Percentiles rank a stretch among this genome's conserved stretches.
Conservation (phyloP, 2,329 filamentous ascomycete species). For the Zasmidium citrigriseum region DNA sequence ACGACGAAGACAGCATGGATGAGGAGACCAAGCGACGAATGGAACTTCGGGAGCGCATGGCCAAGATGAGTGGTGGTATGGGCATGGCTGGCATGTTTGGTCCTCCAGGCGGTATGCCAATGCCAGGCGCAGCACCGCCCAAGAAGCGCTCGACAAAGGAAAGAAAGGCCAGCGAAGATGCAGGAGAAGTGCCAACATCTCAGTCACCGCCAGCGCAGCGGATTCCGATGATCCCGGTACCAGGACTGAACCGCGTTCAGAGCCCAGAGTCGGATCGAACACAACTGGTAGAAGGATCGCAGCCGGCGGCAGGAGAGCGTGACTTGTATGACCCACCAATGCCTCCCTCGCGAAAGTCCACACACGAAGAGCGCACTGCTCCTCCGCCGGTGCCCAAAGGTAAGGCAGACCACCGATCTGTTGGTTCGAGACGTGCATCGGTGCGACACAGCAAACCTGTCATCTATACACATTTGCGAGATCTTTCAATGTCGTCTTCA, state of each 20-base stretch:
- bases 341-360: slow-evolving; percentile 42
- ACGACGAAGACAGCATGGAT: slow-evolving; percentile 81
- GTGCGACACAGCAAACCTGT: slow-evolving; percentile 8
- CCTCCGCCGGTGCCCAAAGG: slow-evolving; percentile 52
- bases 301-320: slow-evolving; percentile 39
- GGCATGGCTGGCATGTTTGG: slow-evolving; percentile 95
- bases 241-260: slow-evolving; percentile 62
- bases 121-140: slow-evolving; percentile 51
- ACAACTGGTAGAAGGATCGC: slow-evolving; percentile 41
- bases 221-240: slow-evolving; percentile 56
- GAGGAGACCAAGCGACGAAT: slow-evolving; percentile 82
- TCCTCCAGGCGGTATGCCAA: slow-evolving; percentile 65
- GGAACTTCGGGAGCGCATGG: slow-evolving; percentile 92
- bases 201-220: slow-evolving; percentile 30
- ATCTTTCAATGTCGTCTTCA: slow-evolving; percentile 10
- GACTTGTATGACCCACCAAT: slow-evolving; percentile 55
- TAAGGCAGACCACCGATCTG: slow-evolving; percentile 39
- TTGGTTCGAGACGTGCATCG: slow-evolving; percentile 10
- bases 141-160: slow-evolving; percentile 51
- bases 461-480: slow-evolving; percentile 8
- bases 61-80: slow-evolving; percentile 97
- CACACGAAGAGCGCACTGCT: slow-evolving; percentile 38
- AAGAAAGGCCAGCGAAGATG: slow-evolving; percentile 40
- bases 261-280: slow-evolving; percentile 51
- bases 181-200: slow-evolving; percentile 19